Conservation (phyloP, 192 early-diverging fungal genomes). For the Gryganskiella cystojenkinii region DNA sequence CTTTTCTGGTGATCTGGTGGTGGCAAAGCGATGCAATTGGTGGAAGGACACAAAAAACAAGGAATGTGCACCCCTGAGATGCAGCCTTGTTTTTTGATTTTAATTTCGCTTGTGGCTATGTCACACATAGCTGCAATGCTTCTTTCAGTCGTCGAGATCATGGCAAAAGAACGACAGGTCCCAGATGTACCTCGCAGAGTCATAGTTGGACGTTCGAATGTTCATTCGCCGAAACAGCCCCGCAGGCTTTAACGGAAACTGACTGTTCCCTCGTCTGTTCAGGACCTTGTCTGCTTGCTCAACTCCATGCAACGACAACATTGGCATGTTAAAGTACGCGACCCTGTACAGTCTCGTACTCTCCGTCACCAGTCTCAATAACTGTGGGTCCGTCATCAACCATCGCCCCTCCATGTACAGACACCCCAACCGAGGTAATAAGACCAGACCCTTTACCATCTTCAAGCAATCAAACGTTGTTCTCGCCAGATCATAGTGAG, state of each 20-base stretch:
- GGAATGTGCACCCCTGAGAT: neutral
- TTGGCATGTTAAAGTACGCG: conserved; percentile 4
- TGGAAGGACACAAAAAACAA: too few relatives aligned
- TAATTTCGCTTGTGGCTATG: neutral
- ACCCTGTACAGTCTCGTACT: conserved; percentile 7
- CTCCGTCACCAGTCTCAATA: neutral
- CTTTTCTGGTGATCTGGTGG: too few relatives aligned
- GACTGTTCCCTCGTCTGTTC: conserved; percentile 6
- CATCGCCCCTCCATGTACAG: conserved; percentile 23
- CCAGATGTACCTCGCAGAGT: neutral
- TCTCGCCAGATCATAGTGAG: neutral
- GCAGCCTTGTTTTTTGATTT: conserved; percentile 10
- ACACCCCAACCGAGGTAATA: neutral
- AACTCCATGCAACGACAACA: conserved; percentile 10
- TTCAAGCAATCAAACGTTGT: too few relatives aligned
- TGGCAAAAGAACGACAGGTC: conserved; percentile 9
- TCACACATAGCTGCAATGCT: too few relatives aligned
- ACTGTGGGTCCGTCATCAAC: neutral
- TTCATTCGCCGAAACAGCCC: conserved; percentile 9
- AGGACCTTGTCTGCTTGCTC: conserved; percentile 10
- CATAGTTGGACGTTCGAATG: neutral
- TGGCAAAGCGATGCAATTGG: too few relatives aligned
- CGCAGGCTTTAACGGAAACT: conserved; percentile 19
- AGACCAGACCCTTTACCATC: neutral
- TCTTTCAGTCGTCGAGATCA: conserved; percentile 9